phyloP scores from a whole-genome alignment of 495 filamentous ascomycete genomes.

The Pseudoneurospora amorphoporcata region DNA sequence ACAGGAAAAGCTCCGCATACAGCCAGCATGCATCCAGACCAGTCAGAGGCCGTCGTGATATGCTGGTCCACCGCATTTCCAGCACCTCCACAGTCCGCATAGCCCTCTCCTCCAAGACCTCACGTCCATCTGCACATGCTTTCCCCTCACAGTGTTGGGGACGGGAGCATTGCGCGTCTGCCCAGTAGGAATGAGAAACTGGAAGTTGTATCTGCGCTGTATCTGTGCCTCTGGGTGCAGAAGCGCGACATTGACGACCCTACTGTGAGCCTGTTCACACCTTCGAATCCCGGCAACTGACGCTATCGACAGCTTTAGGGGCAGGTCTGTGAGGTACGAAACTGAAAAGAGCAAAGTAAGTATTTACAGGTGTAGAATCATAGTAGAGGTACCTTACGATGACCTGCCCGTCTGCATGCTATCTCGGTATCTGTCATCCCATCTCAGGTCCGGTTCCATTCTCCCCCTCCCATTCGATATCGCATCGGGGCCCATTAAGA shows the following conservation, averaged over 20 bases:
- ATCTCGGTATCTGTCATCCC: background rate
- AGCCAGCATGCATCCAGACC: conserved; percentile 3
- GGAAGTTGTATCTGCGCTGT: background rate
- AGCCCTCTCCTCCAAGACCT: conserved; percentile 1
- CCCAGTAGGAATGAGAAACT: background rate
- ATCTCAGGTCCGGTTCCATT: background rate
- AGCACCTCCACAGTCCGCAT: conserved; percentile 15
- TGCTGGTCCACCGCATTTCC: conserved; percentile 4
- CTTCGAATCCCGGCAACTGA: background rate
- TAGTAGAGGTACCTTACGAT: background rate
- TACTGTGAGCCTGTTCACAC: background rate
- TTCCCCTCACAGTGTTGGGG: background rate
- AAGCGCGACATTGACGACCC: background rate
- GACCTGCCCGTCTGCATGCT: background rate
- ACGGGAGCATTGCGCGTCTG: background rate
- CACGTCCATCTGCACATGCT: background rate
- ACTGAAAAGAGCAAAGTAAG: background rate
- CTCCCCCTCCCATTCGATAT: background rate
- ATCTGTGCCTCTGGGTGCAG: background rate
- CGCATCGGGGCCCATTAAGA: background rate
- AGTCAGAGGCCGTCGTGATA: background rate
- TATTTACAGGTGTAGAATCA: background rate
- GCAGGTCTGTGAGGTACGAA: background rate
- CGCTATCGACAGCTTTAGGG: background rate
- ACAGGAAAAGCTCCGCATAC: conserved; percentile 9